Evolutionary conservation across 352 stramenopile species (phyloP).

Genomic region (Phytophthora boehmeriae): DNA sequence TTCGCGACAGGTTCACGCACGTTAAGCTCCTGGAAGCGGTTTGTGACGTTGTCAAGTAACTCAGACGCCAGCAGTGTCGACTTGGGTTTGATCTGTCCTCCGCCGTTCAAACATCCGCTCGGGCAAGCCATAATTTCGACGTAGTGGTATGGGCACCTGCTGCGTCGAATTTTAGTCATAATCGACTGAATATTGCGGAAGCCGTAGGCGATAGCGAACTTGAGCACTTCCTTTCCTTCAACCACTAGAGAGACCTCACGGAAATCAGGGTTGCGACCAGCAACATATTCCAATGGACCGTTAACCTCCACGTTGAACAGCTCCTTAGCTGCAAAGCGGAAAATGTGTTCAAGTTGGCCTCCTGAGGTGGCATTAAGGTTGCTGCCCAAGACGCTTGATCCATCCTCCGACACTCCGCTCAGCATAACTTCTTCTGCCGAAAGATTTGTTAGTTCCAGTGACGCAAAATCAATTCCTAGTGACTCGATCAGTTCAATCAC

Average conservation of each 20-base stretch:
- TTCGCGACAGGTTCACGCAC: conserved; percentile 69
- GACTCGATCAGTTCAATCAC: conserved; percentile 75
- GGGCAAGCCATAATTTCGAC: conserved; percentile 99
- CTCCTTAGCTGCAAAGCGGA: conserved; percentile 88
- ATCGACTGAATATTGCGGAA: conserved; percentile 98
- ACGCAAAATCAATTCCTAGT: conserved; percentile 65
- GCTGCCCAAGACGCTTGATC: conserved; percentile 57
- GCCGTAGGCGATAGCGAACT: conserved; percentile 95
- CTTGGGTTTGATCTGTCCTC: conserved; percentile 91
- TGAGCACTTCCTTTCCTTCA: conserved; percentile 84
- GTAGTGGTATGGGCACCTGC: conserved; percentile 94
- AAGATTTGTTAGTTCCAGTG: conserved; percentile 67
- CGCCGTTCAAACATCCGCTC: conserved; percentile 97
- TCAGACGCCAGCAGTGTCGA: conserved; percentile 58
- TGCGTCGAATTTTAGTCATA: conserved; percentile 92
- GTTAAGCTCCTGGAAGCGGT: conserved; percentile 69
- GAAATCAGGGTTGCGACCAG: conserved; percentile 91
- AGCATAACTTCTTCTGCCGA: conserved; percentile 69
- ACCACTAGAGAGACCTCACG: conserved; percentile 77
- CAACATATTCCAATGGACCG: conserved; percentile 86
- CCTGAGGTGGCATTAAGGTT: conserved; percentile 77
- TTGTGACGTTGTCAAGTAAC: conserved; percentile 69
- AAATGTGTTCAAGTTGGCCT: conserved; percentile 93
- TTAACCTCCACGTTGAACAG: conserved; percentile 88
- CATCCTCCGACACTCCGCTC: conserved; percentile 71